Evolutionary conservation across 306 rosid species (phyloP).

Genomic region (Mimosa bimucronata): DNA sequence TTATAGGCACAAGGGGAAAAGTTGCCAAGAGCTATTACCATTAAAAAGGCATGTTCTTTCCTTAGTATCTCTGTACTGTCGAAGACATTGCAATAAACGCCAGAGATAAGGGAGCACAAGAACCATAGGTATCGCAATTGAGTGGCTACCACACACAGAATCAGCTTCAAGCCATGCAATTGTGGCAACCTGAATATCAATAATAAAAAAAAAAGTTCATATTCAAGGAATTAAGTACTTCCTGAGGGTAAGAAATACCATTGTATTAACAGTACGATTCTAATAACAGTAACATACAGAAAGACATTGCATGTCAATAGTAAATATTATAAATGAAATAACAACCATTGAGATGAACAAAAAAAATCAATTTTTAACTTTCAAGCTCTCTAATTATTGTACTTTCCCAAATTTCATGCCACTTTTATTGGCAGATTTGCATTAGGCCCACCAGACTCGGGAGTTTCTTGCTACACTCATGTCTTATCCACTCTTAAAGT

Average conservation of each 20-base stretch:
- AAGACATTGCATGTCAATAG: not conserved
- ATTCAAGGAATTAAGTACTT: conserved; percentile 9
- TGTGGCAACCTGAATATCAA: conserved; percentile 83
- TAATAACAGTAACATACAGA: not conserved
- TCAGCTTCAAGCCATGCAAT: conserved; percentile 99
- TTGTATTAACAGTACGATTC: not conserved
- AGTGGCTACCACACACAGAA: conserved; percentile 98
- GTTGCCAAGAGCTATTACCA: conserved; percentile 58
- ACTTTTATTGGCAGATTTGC: not conserved
- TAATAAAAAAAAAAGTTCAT: conserved; percentile 8
- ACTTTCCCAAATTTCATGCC: not conserved
- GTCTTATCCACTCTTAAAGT: not conserved
- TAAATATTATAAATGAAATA: not conserved
- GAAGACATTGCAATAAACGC: conserved; percentile 92
- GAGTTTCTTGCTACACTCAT: not conserved
- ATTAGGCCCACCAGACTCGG: not conserved
- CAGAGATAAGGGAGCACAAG: conserved; percentile 96
- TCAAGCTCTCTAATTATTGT: not conserved
- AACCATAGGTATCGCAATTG: conserved; percentile 80
- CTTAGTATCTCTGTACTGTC: conserved; percentile 89
- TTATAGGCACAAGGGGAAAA: conserved; percentile 21
- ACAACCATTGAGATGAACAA: not conserved
- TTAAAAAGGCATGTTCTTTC: conserved; percentile 82
- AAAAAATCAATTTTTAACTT: not conserved
- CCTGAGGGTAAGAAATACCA: not conserved